A percentile compares a stretch with the other conserved stretches of the same genome.
phyloP scores from a whole-genome alignment of 108 stramenopile species.

The Nannochloropsis oceanica region DNA sequence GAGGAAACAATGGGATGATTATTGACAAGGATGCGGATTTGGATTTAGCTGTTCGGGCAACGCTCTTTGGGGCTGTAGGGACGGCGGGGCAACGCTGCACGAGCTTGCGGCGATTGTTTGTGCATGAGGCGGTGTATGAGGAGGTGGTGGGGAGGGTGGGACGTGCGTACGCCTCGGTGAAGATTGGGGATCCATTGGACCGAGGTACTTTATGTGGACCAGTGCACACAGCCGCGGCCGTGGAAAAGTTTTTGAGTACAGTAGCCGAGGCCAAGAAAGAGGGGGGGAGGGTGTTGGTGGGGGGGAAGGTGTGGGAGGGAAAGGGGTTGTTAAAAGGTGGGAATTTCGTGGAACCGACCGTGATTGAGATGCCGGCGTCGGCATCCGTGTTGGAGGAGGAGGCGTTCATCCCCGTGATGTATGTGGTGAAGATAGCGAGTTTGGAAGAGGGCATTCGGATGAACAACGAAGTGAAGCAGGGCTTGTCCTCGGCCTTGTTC shows the following conservation, averaged over 20 bases:
- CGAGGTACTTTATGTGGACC: conserved; percentile 25
- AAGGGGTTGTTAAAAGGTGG: not conserved
- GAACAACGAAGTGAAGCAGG: conserved; percentile 31
- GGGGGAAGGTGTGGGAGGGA: conserved; percentile 17
- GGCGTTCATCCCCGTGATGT: conserved; percentile 29
- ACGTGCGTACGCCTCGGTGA: conserved; percentile 12
- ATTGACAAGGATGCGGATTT: conserved; percentile 24
- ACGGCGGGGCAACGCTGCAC: conserved; percentile 45
- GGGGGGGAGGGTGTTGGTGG: conserved; percentile 1
- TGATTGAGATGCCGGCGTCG: conserved; percentile 4
- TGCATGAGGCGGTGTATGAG: conserved; percentile 35
- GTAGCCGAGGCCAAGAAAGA: conserved; percentile 7
- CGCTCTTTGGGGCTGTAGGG: conserved; percentile 34
- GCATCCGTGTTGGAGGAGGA: conserved; percentile 32
- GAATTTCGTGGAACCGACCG: conserved; percentile 30
- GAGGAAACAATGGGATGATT: conserved; percentile 34
- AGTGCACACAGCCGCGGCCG: conserved; percentile 11
- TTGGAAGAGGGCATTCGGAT: conserved; percentile 23
- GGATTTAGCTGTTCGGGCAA: conserved; percentile 21
- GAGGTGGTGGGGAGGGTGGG: conserved; percentile 13
- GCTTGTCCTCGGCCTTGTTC: conserved; percentile 29
- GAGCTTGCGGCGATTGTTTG: conserved; percentile 21
- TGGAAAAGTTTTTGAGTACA: not conserved
- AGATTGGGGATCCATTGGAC: conserved; percentile 27
- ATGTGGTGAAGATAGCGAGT: conserved; percentile 19